Evolutionary conservation across 345 rosid genomes (phyloP).

Genomic region (Pistacia integerrima): DNA sequence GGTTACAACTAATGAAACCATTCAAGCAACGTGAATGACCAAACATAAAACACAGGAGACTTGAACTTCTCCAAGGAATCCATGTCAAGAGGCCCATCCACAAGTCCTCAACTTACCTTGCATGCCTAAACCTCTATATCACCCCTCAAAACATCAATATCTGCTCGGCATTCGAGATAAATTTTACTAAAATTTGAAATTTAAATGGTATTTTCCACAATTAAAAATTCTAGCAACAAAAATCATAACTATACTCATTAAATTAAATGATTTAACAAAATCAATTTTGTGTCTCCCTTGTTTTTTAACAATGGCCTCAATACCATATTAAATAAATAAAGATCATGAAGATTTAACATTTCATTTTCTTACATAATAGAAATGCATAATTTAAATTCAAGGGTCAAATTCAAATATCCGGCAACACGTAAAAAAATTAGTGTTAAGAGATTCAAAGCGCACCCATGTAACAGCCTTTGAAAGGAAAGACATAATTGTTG

Average conservation of each 20-base stretch:
- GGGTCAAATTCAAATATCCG: slow-evolving; percentile 1
- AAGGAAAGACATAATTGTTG: slow-evolving; percentile 68
- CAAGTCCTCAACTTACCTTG: not conserved
- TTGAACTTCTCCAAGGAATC: not conserved
- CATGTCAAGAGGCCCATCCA: not conserved
- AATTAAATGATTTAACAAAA: too few species aligned
- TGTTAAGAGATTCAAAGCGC: slow-evolving; percentile 9
- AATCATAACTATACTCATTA: too few species aligned
- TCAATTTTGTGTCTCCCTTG: not conserved
- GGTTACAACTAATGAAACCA: not conserved
- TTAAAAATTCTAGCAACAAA: too few species aligned
- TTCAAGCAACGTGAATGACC: not conserved
- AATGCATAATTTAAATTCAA: not conserved
- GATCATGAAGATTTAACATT: not conserved
- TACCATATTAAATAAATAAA: too few species aligned
- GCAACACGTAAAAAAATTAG: not conserved
- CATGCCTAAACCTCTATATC: not conserved
- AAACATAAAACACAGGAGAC: not conserved
- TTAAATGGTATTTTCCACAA: too few species aligned
- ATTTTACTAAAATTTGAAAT: too few species aligned
- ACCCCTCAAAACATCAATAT: not conserved
- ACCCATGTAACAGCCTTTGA: slow-evolving; percentile 73
- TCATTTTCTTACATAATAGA: not conserved
- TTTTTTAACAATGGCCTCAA: not conserved
- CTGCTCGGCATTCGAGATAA: not conserved